Evolutionary conservation across 805 yeast genomes (phyloP).

Genomic region (Gaillardinia entomophila): DNA sequence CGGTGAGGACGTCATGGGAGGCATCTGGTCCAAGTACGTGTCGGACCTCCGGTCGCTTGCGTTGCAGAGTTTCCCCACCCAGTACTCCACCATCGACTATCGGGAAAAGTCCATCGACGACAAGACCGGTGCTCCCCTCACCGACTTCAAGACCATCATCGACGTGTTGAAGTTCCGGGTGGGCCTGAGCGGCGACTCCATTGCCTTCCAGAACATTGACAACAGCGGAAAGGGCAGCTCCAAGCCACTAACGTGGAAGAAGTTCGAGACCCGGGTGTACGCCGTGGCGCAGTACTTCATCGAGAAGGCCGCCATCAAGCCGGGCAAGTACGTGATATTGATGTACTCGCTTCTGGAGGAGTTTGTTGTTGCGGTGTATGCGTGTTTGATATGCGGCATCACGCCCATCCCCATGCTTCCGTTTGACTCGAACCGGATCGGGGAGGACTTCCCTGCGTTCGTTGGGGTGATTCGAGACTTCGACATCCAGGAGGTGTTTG

Average conservation of each 20-base stretch:
- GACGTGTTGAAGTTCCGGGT: slow-evolving; percentile 80
- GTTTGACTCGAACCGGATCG: slow-evolving; percentile 56
- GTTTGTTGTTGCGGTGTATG: slow-evolving; percentile 73
- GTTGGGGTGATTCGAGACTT: slow-evolving; percentile 63
- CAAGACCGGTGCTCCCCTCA: slow-evolving; percentile 65
- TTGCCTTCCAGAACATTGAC: slow-evolving; percentile 56
- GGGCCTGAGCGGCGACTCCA: slow-evolving; percentile 64
- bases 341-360: slow-evolving; percentile 89
- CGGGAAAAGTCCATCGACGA: slow-evolving; percentile 74
- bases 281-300: slow-evolving; percentile 69
- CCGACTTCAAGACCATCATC: slow-evolving; percentile 64
- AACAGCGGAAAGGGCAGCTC: slow-evolving; percentile 27
- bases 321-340: slow-evolving; percentile 71
- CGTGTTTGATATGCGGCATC: slow-evolving; percentile 78
- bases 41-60: slow-evolving; percentile 60
- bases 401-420: slow-evolving; percentile 75
- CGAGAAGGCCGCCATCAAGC: slow-evolving; percentile 54
- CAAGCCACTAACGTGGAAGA: slow-evolving; percentile 60
- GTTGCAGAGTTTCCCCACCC: slow-evolving; percentile 61
- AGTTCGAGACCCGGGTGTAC: slow-evolving; percentile 70
- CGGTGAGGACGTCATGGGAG: slow-evolving; percentile 73
- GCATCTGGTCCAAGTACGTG: slow-evolving; percentile 77
- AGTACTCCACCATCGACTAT: slow-evolving; percentile 76
- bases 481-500: slow-evolving; percentile 64
- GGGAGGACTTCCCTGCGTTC: slow-evolving; percentile 70